phyloP scores from a whole-genome alignment of 1,284 basidiomycete genomes.

The Boletus hoseneyae region DNA sequence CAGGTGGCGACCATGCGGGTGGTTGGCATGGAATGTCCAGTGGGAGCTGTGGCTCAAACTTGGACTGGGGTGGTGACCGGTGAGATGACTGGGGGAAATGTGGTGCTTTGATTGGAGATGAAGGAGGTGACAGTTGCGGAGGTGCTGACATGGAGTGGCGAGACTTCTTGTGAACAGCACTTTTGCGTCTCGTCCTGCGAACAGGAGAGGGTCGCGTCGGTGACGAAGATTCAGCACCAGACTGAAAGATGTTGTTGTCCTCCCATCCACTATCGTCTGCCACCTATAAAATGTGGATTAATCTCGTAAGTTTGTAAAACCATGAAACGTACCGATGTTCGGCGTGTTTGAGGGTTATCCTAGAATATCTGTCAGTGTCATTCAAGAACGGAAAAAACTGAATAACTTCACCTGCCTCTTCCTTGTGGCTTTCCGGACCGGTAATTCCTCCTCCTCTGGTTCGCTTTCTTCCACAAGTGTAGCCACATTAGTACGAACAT shows the following conservation, averaged over 20 bases:
- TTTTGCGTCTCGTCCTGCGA: slow-evolving; percentile 50
- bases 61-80: slow-evolving; percentile 41
- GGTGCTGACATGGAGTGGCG: slow-evolving; percentile 72
- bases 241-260: slow-evolving; percentile 82
- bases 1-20: slow-evolving; percentile 14
- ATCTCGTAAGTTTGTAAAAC: neutral
- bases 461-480: slow-evolving; percentile 72
- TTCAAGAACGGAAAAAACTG: neutral
- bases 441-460: slow-evolving; percentile 57
- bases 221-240: slow-evolving; percentile 75
- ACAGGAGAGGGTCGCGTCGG: slow-evolving; percentile 60
- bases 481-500: slow-evolving; percentile 38
- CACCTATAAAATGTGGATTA: slow-evolving; percentile 14
- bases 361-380: slow-evolving; percentile 35
- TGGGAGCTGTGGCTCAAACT: slow-evolving; percentile 59
- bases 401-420: slow-evolving; percentile 50
- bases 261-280: slow-evolving; percentile 78
- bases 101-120: slow-evolving; percentile 34
- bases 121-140: slow-evolving; percentile 50
- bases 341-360: slow-evolving; percentile 48
- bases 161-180: slow-evolving; percentile 45
- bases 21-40: slow-evolving; percentile 29
- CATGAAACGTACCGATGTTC: slow-evolving; percentile 41
- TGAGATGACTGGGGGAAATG: slow-evolving; percentile 13
- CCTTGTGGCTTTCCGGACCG: slow-evolving; percentile 56